These are phyloP conservation scores for Acanthamoeba royreba DNA, from an alignment of 208 protist species.

Conservation along the genomic window DNA sequence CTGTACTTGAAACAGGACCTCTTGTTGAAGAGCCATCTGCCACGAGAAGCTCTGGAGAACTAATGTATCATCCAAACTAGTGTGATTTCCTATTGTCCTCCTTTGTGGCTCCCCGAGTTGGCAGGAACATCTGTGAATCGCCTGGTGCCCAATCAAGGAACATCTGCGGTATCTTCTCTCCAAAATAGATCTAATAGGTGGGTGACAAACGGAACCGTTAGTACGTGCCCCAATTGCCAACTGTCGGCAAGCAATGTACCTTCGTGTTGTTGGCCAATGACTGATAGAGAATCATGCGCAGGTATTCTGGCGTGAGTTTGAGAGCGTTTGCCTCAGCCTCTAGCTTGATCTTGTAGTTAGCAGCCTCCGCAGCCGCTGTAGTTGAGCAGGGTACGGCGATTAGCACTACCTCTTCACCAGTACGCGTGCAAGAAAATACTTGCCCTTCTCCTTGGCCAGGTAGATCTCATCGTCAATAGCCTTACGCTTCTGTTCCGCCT, in stretches of 20 bases:
- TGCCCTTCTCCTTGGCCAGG: not conserved
- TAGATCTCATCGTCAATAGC: not conserved
- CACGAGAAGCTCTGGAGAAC: no score
- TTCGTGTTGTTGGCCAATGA: slow-evolving; percentile 48
- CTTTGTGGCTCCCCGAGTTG: no score
- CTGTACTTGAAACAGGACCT: not conserved
- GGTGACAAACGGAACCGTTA: not conserved
- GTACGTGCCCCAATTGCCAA: not conserved
- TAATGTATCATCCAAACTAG: no score
- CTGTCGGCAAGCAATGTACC: not conserved
- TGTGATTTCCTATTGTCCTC: no score
- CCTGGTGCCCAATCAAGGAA: not conserved
- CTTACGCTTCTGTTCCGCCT: not conserved
- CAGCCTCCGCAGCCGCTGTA: not conserved
- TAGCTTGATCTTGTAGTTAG: not conserved
- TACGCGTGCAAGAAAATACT: not conserved
- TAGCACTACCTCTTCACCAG: not conserved
- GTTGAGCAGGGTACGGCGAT: not conserved
- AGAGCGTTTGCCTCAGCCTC: slow-evolving; percentile 40
- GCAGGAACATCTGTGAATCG: not conserved
- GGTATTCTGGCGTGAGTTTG: slow-evolving; percentile 32
- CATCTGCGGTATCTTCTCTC: slow-evolving; percentile 35
- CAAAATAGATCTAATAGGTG: slow-evolving; percentile 3
- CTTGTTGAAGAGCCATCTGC: not conserved
- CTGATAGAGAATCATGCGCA: not conserved